Evolutionary conservation across 192 early-diverging fungal species (phyloP).

Genomic region (Geosiphon pyriformis): DNA sequence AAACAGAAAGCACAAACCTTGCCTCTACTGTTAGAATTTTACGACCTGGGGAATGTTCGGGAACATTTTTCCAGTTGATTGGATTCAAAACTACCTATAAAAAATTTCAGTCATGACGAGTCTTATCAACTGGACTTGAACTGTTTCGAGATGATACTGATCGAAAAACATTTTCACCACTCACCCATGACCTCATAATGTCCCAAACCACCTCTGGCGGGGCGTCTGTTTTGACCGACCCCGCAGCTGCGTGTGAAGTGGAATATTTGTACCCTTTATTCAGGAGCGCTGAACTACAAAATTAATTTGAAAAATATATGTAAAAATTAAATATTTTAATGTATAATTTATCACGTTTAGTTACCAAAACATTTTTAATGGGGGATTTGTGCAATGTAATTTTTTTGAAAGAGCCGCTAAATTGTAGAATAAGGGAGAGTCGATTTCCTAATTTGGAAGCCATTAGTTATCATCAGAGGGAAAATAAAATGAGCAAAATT

Average conservation of each 20-base stretch:
- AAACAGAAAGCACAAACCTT: conserved; percentile 6
- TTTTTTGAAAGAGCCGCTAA: conserved; percentile 62
- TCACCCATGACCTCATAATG: conserved; percentile 69
- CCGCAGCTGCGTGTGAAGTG: conserved; percentile 70
- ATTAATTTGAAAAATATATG: neutral
- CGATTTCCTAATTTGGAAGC: conserved; percentile 43
- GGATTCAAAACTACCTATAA: conserved; percentile 60
- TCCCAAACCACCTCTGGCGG: conserved; percentile 87
- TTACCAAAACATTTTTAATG: conserved; percentile 60
- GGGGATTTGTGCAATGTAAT: conserved; percentile 70
- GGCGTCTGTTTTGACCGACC: conserved; percentile 91
- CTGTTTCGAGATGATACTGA: too few species aligned
- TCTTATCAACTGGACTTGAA: too few species aligned
- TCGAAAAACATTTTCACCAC: neutral
- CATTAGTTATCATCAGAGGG: neutral
- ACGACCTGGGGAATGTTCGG: conserved; percentile 59
- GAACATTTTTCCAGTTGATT: conserved; percentile 59
- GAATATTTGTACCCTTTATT: conserved; percentile 88
- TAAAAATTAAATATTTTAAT: neutral
- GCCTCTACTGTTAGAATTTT: conserved; percentile 56
- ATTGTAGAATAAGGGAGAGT: conserved; percentile 80
- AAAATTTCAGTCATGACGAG: too few species aligned
- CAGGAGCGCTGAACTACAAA: conserved; percentile 78
- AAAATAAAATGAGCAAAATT: neutral
- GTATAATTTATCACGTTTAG: neutral